Evolutionary conservation across 495 filamentous ascomycete species (phyloP), one percentile per base, ranked within the genome.

Genomic region (Cercophora samala): DNA sequence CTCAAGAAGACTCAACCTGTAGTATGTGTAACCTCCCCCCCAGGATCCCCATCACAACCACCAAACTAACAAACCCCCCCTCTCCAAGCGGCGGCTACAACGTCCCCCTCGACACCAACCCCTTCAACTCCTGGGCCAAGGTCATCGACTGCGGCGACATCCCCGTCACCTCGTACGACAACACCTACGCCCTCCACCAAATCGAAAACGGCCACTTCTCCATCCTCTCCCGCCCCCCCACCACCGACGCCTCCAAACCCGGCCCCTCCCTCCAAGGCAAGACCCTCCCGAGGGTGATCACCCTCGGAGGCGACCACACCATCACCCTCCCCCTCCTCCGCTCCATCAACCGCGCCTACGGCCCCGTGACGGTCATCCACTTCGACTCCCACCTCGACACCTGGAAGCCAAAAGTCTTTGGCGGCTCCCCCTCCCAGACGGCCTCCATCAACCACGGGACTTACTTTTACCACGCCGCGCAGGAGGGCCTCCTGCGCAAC

Each of bases 121-220:
- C 92, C 0, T 93, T 93, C 77, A 80, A 83, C 62, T 88, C 87
- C 32, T 92, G 90, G 87, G 90, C 89, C 1, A 89, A 84, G 13
- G 85, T 95, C 58, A 83, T 92, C 62, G 91, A 94, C 81, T 94
- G 91, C 75, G 91, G 91, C 66, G 91, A 95, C 73, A 93, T 93
- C 74, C 91, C 91, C 3, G 85, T 93, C 52, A 92, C 90, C 3
- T 91, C 91, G 21, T 92, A 73, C 52, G 91, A 94, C 78, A 94
- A 94, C 76, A 86, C 84, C 0, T 85, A 90, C 37, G 91, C 91
- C 23, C 85, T 93, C 59, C 85, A 85, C 4, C 91, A 93, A 75
- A 93, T 95, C 84, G 90, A 92, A 81, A 74, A 88, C 86, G 79
- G 91, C 5, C 84, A 87, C 67, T 79, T 81, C 64, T 73, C 72